Percentiles rank a stretch among this genome's conserved stretches.
Conservation (phyloP, 2,329 filamentous ascomycete species). For the Cercospora nicotianae region DNA sequence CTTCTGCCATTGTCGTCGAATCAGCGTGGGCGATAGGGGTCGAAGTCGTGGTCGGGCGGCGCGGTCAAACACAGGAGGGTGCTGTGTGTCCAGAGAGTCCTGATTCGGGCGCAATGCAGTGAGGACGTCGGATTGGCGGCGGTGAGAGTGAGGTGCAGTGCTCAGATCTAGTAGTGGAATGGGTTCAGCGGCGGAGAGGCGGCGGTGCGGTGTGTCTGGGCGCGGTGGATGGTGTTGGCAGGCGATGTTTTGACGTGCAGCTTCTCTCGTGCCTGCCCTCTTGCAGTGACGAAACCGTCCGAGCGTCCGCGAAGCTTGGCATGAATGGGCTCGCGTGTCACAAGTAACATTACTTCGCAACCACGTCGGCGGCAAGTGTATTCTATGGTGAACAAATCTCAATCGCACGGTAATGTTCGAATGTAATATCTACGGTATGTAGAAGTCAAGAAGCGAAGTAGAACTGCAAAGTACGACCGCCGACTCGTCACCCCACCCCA, state of each 20-base stretch:
- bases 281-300: conserved; percentile 3
- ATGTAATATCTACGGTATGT: neutral
- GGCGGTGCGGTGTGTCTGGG: neutral
- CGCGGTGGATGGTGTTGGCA: neutral
- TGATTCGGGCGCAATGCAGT: conserved; percentile 5
- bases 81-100: neutral
- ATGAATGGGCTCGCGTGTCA: conserved; percentile 1
- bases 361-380: neutral
- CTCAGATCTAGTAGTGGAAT: neutral
- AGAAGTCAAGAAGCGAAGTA: neutral
- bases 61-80: conserved; percentile 10
- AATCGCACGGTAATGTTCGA: neutral
- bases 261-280: conserved; percentile 10
- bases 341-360: neutral
- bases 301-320: conserved; percentile 2
- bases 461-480: neutral
- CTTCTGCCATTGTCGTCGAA: conserved; percentile 31
- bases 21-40: conserved; percentile 15
- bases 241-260: conserved; percentile 8
- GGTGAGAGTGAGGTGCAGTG: neutral
- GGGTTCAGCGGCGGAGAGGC: neutral
- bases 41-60: conserved; percentile 6
- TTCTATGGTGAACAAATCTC: neutral
- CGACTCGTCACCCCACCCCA: neutral
- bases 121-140: neutral